Base-by-base conservation (phyloP, 371 early-diverging fungal genomes). In the Zopfochytrium polystomum region DNA sequence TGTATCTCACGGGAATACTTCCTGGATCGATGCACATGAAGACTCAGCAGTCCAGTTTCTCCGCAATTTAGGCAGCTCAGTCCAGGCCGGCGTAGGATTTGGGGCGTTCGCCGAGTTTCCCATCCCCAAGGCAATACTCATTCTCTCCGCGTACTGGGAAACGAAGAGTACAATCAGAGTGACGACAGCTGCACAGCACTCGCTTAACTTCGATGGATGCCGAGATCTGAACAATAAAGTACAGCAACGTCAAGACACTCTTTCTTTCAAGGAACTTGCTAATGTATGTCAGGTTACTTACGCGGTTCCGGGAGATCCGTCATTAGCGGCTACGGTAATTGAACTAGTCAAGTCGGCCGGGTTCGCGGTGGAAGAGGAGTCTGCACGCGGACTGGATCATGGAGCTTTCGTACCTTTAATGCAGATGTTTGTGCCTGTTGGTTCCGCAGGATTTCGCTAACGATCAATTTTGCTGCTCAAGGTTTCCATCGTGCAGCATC, bases 141-240 rank as follows among this genome's bases (percentile, higher is more conserved):
- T 76, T 50, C 42, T 76, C 42, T 58, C 70, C 27, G 78, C 78
- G 4, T 75, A 78, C 58, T 78, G 78, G 78, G 74, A 77, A 52
- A 70, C 72, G 9, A 11, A 57, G 4, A 2, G 15, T 35, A 54
- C 54, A 13, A 35, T 67, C 31, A 55, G 52, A 3, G 59, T 61
- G 11, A 54, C 65, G 15, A 61, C 58, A 22, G 31, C 32, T 18
- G 60, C 59, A 6, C 46, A 58, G 22, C 63, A 67, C 57, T 25
- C 43, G 22, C 70, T 77, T 3, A 55, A 67, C 18, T 77, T 73
- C 63, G 80, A 80, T 52, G n/a, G n/a, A n/a, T n/a, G n/a, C n/a
- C n/a, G n/a, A n/a, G n/a, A n/a, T n/a, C n/a, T n/a, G n/a, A n/a
- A n/a, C n/a, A n/a, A n/a, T n/a, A n/a, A n/a, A n/a, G n/a, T n/a